A percentile compares a stretch with the other conserved stretches of the same genome.
phyloP scores from a whole-genome alignment of 148 eudicot genomes.

The Rhododendron vialii region DNA sequence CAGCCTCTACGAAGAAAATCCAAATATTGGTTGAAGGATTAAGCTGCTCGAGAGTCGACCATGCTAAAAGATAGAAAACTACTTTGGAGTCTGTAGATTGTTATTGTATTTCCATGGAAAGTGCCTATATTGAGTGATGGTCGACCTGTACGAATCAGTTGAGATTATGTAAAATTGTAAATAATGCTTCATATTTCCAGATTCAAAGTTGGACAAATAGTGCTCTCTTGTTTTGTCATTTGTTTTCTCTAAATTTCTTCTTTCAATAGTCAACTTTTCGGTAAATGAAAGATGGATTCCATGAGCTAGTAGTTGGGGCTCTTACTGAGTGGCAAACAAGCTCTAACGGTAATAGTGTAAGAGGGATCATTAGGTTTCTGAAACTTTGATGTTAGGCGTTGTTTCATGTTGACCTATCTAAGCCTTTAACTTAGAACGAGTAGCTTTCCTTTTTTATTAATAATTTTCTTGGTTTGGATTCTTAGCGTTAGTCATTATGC shows the following conservation, averaged over 20 bases:
- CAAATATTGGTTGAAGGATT: not conserved
- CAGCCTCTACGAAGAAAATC: not conserved
- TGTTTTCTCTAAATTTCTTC: not conserved
- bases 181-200: not conserved
- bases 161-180: not conserved
- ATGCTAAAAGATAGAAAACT: not conserved
- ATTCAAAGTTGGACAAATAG: not conserved
- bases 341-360: not conserved
- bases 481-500: not conserved
- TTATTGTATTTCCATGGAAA: not conserved
- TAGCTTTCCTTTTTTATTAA: not conserved
- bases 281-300: too few relatives aligned
- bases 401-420: not conserved
- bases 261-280: not conserved
- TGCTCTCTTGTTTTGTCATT: not conserved
- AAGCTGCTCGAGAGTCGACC: not conserved
- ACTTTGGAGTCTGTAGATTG: not conserved
- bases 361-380: not conserved
- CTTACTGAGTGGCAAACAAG: not conserved
- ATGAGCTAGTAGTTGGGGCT: not conserved
- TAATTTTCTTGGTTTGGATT: not conserved
- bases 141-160: not conserved
- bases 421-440: not conserved
- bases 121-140: not conserved
- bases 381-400: not conserved